Conservation (phyloP, 2,329 filamentous ascomycete genomes). For the Didymosphaeria variabile region DNA sequence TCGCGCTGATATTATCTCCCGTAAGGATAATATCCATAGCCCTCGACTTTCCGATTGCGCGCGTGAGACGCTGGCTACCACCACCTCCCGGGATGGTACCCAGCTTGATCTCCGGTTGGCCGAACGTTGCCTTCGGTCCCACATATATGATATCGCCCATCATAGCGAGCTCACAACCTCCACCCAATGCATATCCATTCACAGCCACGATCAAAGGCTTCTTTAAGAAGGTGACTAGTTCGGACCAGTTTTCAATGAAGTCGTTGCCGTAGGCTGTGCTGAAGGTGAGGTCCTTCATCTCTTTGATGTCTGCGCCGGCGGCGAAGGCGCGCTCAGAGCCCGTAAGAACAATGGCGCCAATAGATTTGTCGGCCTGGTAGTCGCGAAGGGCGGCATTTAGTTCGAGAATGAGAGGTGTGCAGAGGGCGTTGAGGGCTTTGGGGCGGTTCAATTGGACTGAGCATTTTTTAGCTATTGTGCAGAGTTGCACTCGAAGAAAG, state of each 20-base stretch:
- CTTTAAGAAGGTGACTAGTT: conserved; percentile 82
- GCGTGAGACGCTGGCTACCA: conserved; percentile 86
- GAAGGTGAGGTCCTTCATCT: conserved; percentile 95
- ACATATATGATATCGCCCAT: conserved; percentile 98
- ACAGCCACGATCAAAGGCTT: conserved; percentile 95
- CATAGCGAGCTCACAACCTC: conserved; percentile 95
- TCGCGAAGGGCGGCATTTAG: conserved; percentile 60
- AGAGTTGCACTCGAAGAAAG: background rate
- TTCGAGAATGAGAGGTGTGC: conserved; percentile 87
- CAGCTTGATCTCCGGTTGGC: conserved; percentile 96
- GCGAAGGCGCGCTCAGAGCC: conserved; percentile 82
- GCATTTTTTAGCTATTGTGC: conserved; percentile 20
- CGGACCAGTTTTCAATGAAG: conserved; percentile 96
- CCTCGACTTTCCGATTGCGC: conserved; percentile 61
- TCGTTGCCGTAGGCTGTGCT: conserved; percentile 84
- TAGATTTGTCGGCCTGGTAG: conserved; percentile 43
- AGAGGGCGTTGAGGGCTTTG: conserved; percentile 94
- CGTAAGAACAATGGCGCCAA: conserved; percentile 70
- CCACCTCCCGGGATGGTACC: conserved; percentile 92
- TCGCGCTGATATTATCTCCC: conserved; percentile 76
- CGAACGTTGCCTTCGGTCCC: conserved; percentile 85
- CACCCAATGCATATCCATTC: conserved; percentile 91
- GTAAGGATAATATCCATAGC: conserved; percentile 60
- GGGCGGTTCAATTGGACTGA: conserved; percentile 92
- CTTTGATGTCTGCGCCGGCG: conserved; percentile 96